phyloP scores from a whole-genome alignment of 1,284 basidiomycete species.

The Pseudozyma tsukubaensis region DNA sequence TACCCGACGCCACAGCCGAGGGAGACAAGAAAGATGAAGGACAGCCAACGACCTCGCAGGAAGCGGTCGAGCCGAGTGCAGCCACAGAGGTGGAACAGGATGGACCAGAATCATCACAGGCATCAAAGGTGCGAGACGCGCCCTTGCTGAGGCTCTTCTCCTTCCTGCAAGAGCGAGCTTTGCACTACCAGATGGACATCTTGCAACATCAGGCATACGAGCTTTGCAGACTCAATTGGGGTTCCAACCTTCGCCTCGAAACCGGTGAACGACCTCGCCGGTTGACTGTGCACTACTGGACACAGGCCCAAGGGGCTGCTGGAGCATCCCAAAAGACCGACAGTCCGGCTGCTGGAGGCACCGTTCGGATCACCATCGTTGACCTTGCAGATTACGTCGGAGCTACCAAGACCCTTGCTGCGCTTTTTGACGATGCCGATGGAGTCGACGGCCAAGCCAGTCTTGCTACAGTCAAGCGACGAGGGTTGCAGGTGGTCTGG shows the following conservation, averaged over 20 bases:
- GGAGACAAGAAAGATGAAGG: conserved; percentile 10
- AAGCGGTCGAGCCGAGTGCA: neutral
- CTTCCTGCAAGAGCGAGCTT: conserved; percentile 59
- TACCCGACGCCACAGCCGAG: conserved; percentile 5
- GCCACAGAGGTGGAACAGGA: neutral
- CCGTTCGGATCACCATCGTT: conserved; percentile 35
- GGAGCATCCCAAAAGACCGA: conserved; percentile 10
- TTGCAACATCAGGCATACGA: conserved; percentile 59
- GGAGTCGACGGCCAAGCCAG: neutral
- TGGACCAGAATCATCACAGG: conserved; percentile 2
- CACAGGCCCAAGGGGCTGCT: conserved; percentile 30
- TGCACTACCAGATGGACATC: conserved; percentile 65
- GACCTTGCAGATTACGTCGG: conserved; percentile 31
- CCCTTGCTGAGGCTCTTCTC: conserved; percentile 53
- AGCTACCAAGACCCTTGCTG: conserved; percentile 25
- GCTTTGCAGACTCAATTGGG: conserved; percentile 58
- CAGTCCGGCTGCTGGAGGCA: conserved; percentile 38
- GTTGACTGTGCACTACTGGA: conserved; percentile 57
- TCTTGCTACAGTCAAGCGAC: conserved; percentile 20
- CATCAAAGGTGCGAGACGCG: conserved; percentile 25
- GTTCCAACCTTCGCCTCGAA: conserved; percentile 43
- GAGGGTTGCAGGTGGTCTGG: conserved; percentile 35
- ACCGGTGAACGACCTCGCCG: conserved; percentile 32
- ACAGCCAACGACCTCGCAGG: neutral
- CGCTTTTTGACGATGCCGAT: conserved; percentile 24